Evolutionary conservation across 1,284 basidiomycete species (phyloP).

Genomic region (Exobasidium cylindrosporum): DNA sequence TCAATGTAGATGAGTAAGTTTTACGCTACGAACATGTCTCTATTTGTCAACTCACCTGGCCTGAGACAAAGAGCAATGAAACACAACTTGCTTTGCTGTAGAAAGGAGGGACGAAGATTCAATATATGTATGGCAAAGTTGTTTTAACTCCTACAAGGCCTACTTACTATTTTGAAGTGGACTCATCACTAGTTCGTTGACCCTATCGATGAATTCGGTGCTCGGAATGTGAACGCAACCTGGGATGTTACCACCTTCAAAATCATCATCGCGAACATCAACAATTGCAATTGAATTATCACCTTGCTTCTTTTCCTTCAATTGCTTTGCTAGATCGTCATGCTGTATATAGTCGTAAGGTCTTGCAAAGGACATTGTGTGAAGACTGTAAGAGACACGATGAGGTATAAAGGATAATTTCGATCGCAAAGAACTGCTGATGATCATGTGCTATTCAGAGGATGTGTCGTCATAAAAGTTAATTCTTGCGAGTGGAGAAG

Average conservation of each 20-base stretch:
- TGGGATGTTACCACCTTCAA: slow-evolving; percentile 54
- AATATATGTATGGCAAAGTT: neutral
- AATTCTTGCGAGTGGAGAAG: no score
- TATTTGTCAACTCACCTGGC: slow-evolving; percentile 23
- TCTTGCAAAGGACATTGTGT: neutral
- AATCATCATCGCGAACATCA: slow-evolving; percentile 56
- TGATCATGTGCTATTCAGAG: no score
- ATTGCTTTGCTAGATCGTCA: neutral
- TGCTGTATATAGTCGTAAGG: neutral
- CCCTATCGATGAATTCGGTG: slow-evolving; percentile 26
- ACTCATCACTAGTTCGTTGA: slow-evolving; percentile 41
- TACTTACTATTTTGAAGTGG: slow-evolving; percentile 34
- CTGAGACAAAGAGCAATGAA: slow-evolving; percentile 56
- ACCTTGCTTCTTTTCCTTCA: neutral
- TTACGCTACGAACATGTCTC: neutral
- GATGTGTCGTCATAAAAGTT: no score
- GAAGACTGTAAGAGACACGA: no score
- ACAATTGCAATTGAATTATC: slow-evolving; percentile 35
- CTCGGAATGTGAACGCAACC: slow-evolving; percentile 46
- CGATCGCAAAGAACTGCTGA: no score
- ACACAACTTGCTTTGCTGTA: slow-evolving; percentile 43
- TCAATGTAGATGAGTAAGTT: neutral
- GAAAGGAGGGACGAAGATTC: neutral
- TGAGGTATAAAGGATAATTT: no score
- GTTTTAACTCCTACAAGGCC: neutral